Percentiles rank a stretch among this genome's conserved stretches.
Evolutionary conservation across 2,329 filamentous ascomycete species (phyloP).

Genomic region (Alternaria atra): DNA sequence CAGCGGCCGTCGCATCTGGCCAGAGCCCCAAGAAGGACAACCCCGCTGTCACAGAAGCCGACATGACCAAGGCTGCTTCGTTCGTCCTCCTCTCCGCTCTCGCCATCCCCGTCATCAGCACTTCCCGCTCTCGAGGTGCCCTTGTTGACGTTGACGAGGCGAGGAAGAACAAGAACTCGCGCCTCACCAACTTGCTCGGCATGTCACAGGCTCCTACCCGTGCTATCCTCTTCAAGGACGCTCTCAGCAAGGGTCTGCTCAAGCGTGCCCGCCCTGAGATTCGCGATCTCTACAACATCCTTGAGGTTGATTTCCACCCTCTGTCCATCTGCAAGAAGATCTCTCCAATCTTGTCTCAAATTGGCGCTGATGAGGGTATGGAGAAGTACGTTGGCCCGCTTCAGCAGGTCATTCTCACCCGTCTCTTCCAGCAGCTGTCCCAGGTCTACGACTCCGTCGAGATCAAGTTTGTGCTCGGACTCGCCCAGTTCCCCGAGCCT

Average conservation of each 20-base stretch:
- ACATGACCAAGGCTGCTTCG: slow-evolving; percentile 92
- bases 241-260: slow-evolving; percentile 90
- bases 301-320: slow-evolving; percentile 98
- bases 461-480: slow-evolving; percentile 88
- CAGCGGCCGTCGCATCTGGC: slow-evolving; percentile 80
- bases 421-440: slow-evolving; percentile 97
- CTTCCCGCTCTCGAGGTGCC: slow-evolving; percentile 91
- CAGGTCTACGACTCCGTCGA: slow-evolving; percentile 99
- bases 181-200: slow-evolving; percentile 92
- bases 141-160: slow-evolving; percentile 97
- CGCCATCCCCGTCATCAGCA: slow-evolving; percentile 99
- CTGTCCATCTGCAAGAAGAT: slow-evolving; percentile 99
- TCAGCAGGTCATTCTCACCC: slow-evolving; percentile 97
- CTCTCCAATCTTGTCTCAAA: slow-evolving; percentile 91
- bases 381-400: slow-evolving; percentile 94
- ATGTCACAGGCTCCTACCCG: slow-evolving; percentile 91
- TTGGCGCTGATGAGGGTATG: slow-evolving; percentile 94
- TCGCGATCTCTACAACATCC: slow-evolving; percentile 95
- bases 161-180: slow-evolving; percentile 98
- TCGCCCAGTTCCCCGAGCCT: slow-evolving; percentile 94
- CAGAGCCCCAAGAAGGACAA: slow-evolving; percentile 95
- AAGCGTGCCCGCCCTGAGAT: slow-evolving; percentile 95
- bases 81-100: slow-evolving; percentile 95
- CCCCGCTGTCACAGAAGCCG: slow-evolving; percentile 85
- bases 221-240: slow-evolving; percentile 92